phyloP scores from a whole-genome alignment of 345 rosid genomes.

The Hypericum androsaemum region DNA sequence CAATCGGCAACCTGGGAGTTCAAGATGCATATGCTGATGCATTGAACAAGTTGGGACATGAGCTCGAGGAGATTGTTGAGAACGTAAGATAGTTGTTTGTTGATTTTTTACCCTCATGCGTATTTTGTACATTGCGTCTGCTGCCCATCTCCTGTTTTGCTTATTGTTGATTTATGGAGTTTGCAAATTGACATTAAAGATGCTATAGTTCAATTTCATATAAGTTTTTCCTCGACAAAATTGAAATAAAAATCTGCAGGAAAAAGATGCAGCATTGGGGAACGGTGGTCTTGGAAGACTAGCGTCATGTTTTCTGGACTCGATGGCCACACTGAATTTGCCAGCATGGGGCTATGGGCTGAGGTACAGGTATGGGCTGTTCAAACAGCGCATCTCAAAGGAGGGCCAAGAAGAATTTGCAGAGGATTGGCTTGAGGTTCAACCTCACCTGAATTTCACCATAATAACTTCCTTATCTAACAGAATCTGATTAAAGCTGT shows the following conservation, averaged over 20 bases:
- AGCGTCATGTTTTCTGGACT: slow-evolving; percentile 92
- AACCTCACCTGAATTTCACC: slow-evolving; percentile 6
- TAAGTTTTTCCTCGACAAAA: background rate
- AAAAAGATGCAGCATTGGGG: slow-evolving; percentile 97
- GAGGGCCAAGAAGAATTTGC: slow-evolving; percentile 92
- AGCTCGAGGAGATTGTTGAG: slow-evolving; percentile 77
- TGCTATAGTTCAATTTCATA: background rate
- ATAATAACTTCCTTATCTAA: slow-evolving; percentile 1
- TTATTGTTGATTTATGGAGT: too few relatives aligned
- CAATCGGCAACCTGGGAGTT: slow-evolving; percentile 67
- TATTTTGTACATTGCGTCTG: too few relatives aligned
- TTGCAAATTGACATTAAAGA: background rate
- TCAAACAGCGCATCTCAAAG: slow-evolving; percentile 73
- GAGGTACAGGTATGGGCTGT: slow-evolving; percentile 87
- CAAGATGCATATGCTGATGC: slow-evolving; percentile 77
- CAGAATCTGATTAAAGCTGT: slow-evolving; percentile 10
- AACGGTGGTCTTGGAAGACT: slow-evolving; percentile 98
- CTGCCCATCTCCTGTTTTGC: too few relatives aligned
- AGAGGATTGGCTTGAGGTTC: slow-evolving; percentile 99
- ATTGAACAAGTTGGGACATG: slow-evolving; percentile 60
- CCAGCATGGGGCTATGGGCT: slow-evolving; percentile 99
- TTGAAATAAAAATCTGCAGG: slow-evolving; percentile 33
- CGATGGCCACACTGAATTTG: slow-evolving; percentile 90
- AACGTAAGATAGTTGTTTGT: slow-evolving; percentile 46
- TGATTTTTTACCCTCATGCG: too few relatives aligned